phyloP scores from a whole-genome alignment of 108 stramenopile genomes.

The Epithemia pelagica region DNA sequence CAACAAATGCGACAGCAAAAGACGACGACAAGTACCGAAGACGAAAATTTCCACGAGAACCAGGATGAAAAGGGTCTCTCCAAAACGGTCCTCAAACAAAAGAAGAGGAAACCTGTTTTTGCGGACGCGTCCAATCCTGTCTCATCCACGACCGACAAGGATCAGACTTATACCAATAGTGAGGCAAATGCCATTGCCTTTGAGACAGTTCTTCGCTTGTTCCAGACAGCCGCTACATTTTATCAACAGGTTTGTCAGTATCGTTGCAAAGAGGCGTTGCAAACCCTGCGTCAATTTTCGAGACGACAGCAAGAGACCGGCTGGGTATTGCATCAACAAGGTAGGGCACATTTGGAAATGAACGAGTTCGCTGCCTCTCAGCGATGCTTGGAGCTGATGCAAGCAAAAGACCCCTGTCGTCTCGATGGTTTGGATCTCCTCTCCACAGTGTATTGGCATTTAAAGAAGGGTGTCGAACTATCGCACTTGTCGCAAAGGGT shows the following conservation, averaged over 20 bases:
- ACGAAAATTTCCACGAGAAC: not conserved
- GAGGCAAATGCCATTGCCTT: not conserved
- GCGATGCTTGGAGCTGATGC: slow-evolving; percentile 76
- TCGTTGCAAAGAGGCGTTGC: slow-evolving; percentile 69
- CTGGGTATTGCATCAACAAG: slow-evolving; percentile 92
- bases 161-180: not conserved
- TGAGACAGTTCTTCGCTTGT: not conserved
- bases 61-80: not conserved
- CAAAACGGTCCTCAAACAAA: not conserved
- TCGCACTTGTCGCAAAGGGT: slow-evolving; percentile 88
- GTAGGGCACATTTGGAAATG: slow-evolving; percentile 90
- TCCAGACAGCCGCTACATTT: not conserved
- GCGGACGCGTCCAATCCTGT: not conserved
- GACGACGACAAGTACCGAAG: not conserved
- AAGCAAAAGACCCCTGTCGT: slow-evolving; percentile 81
- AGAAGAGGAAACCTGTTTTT: not conserved
- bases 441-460: slow-evolving; percentile 90
- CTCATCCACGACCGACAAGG: not conserved
- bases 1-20: not conserved
- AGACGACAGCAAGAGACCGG: slow-evolving; percentile 79
- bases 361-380: slow-evolving; percentile 88
- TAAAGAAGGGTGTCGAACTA: slow-evolving; percentile 93
- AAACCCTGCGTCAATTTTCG: slow-evolving; percentile 71
- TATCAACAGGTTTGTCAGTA: slow-evolving; percentile 33
- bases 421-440: slow-evolving; percentile 90